Evolutionary conservation across 108 stramenopile species (phyloP).

Genomic region (Cyclotella atomus): DNA sequence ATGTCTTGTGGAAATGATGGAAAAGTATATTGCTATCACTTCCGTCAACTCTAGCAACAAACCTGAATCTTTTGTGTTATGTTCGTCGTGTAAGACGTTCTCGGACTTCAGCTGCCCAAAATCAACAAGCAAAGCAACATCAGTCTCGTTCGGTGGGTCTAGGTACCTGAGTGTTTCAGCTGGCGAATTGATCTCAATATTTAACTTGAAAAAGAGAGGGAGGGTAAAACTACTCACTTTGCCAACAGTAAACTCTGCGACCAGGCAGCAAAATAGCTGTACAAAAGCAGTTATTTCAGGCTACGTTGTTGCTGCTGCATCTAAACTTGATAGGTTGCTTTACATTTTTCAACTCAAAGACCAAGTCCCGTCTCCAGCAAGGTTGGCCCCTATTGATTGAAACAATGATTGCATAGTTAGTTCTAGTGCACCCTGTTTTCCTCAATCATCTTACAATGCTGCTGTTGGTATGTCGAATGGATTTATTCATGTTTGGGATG

Average conservation of each 20-base stretch:
- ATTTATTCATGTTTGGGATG: not conserved
- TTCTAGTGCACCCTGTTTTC: not conserved
- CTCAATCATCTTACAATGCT: not conserved
- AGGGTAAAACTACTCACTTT: not conserved
- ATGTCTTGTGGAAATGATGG: not conserved
- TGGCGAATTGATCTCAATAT: not conserved
- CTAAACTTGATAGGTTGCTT: not conserved
- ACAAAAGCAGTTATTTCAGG: not conserved
- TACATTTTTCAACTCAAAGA: not conserved
- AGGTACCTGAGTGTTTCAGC: not conserved
- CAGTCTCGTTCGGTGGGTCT: not conserved
- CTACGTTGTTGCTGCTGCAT: not conserved
- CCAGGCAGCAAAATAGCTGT: not conserved
- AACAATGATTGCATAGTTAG: not conserved
- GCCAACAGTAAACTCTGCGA: not conserved
- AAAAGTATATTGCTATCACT: not conserved
- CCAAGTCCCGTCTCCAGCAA: not conserved
- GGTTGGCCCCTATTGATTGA: too few species aligned
- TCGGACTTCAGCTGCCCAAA: not conserved
- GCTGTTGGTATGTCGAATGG: not conserved
- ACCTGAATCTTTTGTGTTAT: not conserved
- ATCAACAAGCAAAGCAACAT: not conserved
- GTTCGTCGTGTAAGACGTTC: not conserved
- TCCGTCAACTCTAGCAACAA: not conserved
- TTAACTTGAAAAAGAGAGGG: not conserved